Percentiles rank a stretch among this genome's conserved stretches.
phyloP scores from a whole-genome alignment of 805 yeast genomes.

The Candida sphagnicola region DNA sequence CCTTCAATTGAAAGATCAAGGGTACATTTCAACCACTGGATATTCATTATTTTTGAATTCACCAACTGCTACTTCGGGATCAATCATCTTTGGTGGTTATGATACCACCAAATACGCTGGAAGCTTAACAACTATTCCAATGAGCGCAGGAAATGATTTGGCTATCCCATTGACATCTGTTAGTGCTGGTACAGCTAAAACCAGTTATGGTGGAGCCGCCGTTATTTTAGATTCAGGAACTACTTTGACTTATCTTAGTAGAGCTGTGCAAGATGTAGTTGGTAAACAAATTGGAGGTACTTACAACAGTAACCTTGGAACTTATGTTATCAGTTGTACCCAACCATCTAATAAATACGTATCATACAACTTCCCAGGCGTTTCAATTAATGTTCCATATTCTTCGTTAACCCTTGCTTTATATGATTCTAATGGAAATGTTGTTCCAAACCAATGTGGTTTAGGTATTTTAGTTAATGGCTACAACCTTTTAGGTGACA shows the following conservation, averaged over 20 bases:
- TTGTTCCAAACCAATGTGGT: conserved; percentile 16
- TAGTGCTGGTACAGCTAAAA: conserved; percentile 4
- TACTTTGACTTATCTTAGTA: conserved; percentile 36
- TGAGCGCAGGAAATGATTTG: conserved; percentile 5
- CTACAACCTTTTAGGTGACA: conserved; percentile 52
- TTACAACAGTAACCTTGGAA: conserved; percentile 29
- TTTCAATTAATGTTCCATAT: conserved; percentile 11
- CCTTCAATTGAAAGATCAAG: conserved; percentile 25
- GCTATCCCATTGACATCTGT: conserved; percentile 19
- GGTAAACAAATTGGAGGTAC: conserved; percentile 8
- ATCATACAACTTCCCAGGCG: conserved; percentile 32
- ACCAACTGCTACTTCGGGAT: conserved; percentile 17
- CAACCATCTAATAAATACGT: conserved; percentile 2
- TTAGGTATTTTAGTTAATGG: conserved; percentile 13
- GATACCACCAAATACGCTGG: conserved; percentile 26
- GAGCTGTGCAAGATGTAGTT: conserved; percentile 13
- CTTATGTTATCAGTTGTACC: conserved; percentile 42
- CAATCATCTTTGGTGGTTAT: conserved; percentile 30
- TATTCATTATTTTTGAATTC: conserved; percentile 36
- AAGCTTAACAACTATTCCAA: conserved; percentile 18
- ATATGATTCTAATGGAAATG: conserved; percentile 35
- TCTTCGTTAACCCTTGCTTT: conserved; percentile 10
- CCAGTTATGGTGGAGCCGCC: conserved; percentile 7
- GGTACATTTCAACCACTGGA: conserved; percentile 29
- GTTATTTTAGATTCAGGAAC: conserved; percentile 22